phyloP scores from a whole-genome alignment of 805 yeast species.

The Spencermartinsiella europaea region DNA sequence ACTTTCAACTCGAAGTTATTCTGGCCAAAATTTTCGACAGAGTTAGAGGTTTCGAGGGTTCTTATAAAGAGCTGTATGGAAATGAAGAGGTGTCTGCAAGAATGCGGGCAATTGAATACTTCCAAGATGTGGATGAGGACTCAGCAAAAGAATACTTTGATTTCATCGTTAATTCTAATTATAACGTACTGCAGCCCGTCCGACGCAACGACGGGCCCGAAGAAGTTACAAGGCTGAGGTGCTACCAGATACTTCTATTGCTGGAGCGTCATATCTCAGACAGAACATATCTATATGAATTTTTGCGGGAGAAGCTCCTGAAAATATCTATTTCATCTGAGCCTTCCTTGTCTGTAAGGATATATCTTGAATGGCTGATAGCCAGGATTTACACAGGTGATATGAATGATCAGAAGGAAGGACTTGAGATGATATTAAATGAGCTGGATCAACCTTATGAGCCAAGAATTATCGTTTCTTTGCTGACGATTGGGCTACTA shows the following conservation, averaged over 20 bases:
- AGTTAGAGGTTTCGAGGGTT: conserved; percentile 21
- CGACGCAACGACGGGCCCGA: conserved; percentile 64
- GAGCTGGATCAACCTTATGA: conserved; percentile 24
- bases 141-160: conserved; percentile 17
- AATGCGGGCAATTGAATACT: conserved; percentile 44
- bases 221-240: conserved; percentile 58
- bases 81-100: conserved; percentile 50
- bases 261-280: conserved; percentile 32
- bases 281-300: background rate
- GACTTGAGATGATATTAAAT: conserved; percentile 9
- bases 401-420: conserved; percentile 21
- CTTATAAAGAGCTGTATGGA: conserved; percentile 51
- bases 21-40: conserved; percentile 49
- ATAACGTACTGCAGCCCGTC: conserved; percentile 44
- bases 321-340: conserved; percentile 39
- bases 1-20: conserved; percentile 55
- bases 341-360: conserved; percentile 71
- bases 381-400: conserved; percentile 40
- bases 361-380: conserved; percentile 75
- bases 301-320: background rate
- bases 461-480: conserved; percentile 56
- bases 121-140: conserved; percentile 27
- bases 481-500: conserved; percentile 58
- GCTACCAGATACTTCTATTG: conserved; percentile 48
- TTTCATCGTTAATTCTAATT: conserved; percentile 35